Conservation (phyloP, 2,329 filamentous ascomycete genomes). For the Xylaria sp. region DNA sequence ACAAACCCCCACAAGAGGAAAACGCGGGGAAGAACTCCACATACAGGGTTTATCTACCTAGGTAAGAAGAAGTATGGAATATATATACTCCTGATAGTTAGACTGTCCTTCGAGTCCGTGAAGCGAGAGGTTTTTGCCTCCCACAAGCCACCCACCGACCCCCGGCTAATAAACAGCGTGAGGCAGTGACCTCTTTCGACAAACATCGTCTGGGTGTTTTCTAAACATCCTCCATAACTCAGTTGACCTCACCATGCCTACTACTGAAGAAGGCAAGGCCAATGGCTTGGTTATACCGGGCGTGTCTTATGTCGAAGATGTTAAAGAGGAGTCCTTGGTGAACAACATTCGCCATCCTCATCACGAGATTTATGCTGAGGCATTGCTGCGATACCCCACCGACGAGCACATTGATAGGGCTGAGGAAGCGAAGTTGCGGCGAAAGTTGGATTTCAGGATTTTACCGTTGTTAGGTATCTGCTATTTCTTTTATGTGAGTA, state of each 20-base stretch:
- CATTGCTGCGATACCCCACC: slow-evolving; percentile 19
- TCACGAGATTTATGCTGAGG: slow-evolving; percentile 14
- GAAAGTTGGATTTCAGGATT: slow-evolving; percentile 19
- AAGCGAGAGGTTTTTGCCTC: neutral
- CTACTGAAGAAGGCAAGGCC: neutral
- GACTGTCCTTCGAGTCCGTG: neutral
- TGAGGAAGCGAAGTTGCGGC: slow-evolving; percentile 18
- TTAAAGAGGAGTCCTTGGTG: neutral
- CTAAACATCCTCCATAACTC: neutral
- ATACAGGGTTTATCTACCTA: neutral
- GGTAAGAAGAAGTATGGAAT: neutral
- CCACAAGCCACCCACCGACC: neutral
- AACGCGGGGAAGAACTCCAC: slow-evolving; percentile 7
- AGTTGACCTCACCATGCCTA: neutral
- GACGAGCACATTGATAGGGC: slow-evolving; percentile 15
- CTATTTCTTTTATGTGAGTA: slow-evolving; percentile 25
- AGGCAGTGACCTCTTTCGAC: neutral
- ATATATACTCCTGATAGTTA: neutral
- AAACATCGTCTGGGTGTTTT: neutral
- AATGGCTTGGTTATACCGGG: neutral
- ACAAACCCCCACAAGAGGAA: neutral
- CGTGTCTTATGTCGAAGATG: slow-evolving; percentile 8
- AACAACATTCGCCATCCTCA: slow-evolving; percentile 17
- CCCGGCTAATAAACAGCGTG: too few relatives aligned
- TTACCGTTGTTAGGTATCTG: slow-evolving; percentile 18